These are phyloP conservation scores for Gentiana straminea DNA, from an alignment of 257 asterid genomes.

Conservation along the genomic window DNA sequence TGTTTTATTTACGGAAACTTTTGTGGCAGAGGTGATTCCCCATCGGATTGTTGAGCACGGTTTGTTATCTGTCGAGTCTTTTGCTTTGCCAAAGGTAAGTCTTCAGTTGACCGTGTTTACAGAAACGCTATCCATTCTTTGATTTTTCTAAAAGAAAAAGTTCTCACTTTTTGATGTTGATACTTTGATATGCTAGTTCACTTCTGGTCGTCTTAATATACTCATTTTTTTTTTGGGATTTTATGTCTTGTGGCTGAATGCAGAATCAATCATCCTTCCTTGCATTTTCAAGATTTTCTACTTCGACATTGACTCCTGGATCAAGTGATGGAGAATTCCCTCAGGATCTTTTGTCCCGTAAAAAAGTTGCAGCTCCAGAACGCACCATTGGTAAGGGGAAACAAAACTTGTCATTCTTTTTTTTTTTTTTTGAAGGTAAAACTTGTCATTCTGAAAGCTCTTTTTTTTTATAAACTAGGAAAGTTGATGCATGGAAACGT, in stretches of 20 bases:
- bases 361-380: conserved; percentile 35
- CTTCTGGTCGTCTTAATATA: not conserved
- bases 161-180: not conserved
- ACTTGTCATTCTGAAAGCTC: too few relatives aligned
- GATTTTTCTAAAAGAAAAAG: not conserved
- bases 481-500: too few relatives aligned
- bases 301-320: conserved; percentile 52
- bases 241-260: conserved; percentile 11
- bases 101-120: not conserved
- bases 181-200: not conserved
- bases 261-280: conserved; percentile 27
- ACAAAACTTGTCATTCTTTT: conserved; percentile 2
- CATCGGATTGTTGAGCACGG: conserved; percentile 11
- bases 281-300: conserved; percentile 32
- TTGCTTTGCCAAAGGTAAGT: conserved; percentile 19
- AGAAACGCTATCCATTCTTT: not conserved
- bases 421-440: too few relatives aligned
- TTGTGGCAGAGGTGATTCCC: conserved; percentile 9
- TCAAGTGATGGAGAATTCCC: conserved; percentile 49
- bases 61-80: conserved; percentile 17
- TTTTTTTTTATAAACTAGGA: too few relatives aligned
- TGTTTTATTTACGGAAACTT: not conserved
- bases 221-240: not conserved
- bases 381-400: conserved; percentile 43
- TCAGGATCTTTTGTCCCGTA: conserved; percentile 39